Conservation (phyloP, 2,329 filamentous ascomycete species). For the Venturia carpophila region DNA sequence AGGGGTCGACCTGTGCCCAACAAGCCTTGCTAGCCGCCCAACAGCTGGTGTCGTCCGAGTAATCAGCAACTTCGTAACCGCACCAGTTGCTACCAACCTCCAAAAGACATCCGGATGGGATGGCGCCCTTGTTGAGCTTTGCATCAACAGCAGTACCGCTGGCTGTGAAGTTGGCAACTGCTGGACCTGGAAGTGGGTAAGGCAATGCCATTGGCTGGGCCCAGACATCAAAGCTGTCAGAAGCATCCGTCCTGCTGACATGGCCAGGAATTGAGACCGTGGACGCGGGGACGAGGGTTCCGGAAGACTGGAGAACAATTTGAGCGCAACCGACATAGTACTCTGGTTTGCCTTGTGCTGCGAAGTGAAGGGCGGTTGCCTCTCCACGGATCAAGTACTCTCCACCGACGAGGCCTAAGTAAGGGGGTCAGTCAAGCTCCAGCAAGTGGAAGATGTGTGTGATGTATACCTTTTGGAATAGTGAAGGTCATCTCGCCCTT, state of each 20-base stretch:
- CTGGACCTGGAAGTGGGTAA: constrained; percentile 53
- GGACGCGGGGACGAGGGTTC: constrained; percentile 41
- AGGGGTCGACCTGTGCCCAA: constrained; percentile 52
- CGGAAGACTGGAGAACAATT: constrained; percentile 51
- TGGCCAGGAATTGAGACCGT: constrained; percentile 61
- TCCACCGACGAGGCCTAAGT: constrained; percentile 52
- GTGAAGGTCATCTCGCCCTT: not conserved
- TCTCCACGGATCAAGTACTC: constrained; percentile 67
- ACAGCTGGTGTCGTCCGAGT: constrained; percentile 50
- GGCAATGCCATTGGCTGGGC: constrained; percentile 41
- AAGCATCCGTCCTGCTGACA: constrained; percentile 46
- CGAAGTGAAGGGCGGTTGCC: constrained; percentile 60
- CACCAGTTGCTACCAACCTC: constrained; percentile 69
- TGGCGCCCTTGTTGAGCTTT: not conserved
- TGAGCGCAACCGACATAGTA: constrained; percentile 68
- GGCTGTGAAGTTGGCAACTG: constrained; percentile 41
- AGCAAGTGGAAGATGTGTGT: not conserved
- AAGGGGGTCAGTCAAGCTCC: constrained; percentile 45
- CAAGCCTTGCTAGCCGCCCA: constrained; percentile 41
- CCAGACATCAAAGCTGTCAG: constrained; percentile 60
- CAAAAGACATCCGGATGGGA: constrained; percentile 43
- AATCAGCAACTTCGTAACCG: constrained; percentile 51
- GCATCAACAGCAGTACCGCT: constrained; percentile 19
- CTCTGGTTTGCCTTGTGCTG: constrained; percentile 54
- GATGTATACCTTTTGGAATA: not conserved